phyloP scores from a whole-genome alignment of 2,329 filamentous ascomycete species.

The Fusarium avenaceum region DNA sequence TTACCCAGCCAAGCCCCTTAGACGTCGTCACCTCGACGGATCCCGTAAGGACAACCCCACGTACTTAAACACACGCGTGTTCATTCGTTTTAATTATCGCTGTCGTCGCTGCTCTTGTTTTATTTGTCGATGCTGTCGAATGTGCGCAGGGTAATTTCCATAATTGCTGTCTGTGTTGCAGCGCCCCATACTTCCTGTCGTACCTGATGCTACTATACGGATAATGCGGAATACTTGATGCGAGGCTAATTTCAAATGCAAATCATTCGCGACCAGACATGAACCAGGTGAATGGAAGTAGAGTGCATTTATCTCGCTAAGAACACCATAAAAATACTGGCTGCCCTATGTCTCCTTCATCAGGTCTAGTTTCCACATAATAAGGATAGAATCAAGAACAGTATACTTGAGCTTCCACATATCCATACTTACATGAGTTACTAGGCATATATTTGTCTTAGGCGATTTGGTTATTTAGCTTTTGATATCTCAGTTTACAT shows the following conservation, averaged over 20 bases:
- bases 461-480: neutral
- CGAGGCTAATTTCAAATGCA: too few relatives aligned
- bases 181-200: neutral
- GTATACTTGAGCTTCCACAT: too few relatives aligned
- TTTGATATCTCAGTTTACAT: neutral
- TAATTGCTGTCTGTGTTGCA: neutral
- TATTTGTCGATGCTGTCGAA: constrained; percentile 4
- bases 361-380: neutral
- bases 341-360: neutral
- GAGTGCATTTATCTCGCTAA: neutral
- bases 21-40: constrained; percentile 47
- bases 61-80: constrained; percentile 54
- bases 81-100: constrained; percentile 55
- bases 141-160: constrained; percentile 8
- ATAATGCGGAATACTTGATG: too few relatives aligned
- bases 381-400: too few relatives aligned
- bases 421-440: neutral
- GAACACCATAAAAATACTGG: too few relatives aligned
- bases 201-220: too few relatives aligned
- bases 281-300: neutral
- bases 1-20: constrained; percentile 31
- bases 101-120: constrained; percentile 17
- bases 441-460: neutral
- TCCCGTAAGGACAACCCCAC: constrained; percentile 45
- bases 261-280: too few relatives aligned